Conservation (phyloP, 306 rosid species). For the Lotus japonicus region DNA sequence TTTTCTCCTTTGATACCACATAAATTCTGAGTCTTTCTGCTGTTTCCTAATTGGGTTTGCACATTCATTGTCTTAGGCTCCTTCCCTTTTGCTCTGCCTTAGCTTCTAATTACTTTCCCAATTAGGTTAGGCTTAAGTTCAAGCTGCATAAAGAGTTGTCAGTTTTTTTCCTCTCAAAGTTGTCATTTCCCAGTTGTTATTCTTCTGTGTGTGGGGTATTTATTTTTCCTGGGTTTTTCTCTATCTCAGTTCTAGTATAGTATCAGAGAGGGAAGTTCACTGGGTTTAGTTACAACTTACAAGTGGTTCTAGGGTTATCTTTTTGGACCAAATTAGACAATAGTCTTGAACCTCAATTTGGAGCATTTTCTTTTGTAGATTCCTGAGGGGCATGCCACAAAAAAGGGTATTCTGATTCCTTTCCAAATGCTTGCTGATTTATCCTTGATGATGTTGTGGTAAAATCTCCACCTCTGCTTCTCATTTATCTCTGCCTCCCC, state of each 20-base stretch:
- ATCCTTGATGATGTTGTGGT: conserved; percentile 37
- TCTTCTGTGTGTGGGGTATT: too few species aligned
- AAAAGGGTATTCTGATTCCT: conserved; percentile 71
- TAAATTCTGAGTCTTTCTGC: conserved; percentile 28
- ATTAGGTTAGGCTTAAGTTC: conserved; percentile 33
- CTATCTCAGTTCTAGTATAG: not conserved
- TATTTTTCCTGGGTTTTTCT: not conserved
- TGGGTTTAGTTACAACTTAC: too few species aligned
- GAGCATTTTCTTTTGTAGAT: conserved; percentile 50
- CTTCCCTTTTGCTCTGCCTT: conserved; percentile 1
- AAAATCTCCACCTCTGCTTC: conserved; percentile 50
- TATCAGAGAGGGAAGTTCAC: conserved; percentile 16
- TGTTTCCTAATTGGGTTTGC: conserved; percentile 28
- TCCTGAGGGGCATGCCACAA: conserved; percentile 40
- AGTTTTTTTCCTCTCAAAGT: conserved; percentile 12
- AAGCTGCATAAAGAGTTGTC: conserved; percentile 17
- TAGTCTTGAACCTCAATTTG: conserved; percentile 22
- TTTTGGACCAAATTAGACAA: conserved; percentile 17
- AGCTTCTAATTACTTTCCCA: conserved; percentile 22
- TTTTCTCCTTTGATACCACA: not conserved
- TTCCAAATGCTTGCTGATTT: conserved; percentile 57
- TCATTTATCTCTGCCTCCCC: conserved; percentile 12
- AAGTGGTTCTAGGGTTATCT: conserved; percentile 27
- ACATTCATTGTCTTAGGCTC: conserved; percentile 14
- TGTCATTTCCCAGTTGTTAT: not conserved